Evolutionary conservation across 768 basidiomycete species (phyloP).

Genomic region (Pholiota conissans): DNA sequence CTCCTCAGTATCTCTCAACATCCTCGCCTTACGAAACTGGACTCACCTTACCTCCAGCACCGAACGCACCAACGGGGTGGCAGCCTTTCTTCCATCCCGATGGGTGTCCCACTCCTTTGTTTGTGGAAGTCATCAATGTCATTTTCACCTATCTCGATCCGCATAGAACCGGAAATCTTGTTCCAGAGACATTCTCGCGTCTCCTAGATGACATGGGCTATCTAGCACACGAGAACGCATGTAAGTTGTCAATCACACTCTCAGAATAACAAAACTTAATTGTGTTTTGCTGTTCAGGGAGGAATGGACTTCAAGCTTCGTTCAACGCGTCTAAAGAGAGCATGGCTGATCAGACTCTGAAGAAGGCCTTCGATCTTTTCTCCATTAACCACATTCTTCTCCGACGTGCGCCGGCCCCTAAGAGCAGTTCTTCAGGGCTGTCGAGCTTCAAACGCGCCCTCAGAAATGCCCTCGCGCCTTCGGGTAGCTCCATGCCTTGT

Average conservation of each 20-base stretch:
- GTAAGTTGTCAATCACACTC: neutral
- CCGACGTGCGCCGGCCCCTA: slow-evolving; percentile 4
- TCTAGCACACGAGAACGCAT: slow-evolving; percentile 13
- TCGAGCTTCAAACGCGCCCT: slow-evolving; percentile 4
- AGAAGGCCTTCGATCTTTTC: slow-evolving; percentile 12
- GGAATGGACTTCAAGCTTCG: neutral
- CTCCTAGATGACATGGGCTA: too few species aligned
- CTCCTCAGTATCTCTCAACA: neutral
- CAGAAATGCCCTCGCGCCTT: slow-evolving; percentile 1
- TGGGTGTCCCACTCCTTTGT: slow-evolving; percentile 5
- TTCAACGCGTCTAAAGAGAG: slow-evolving; percentile 10
- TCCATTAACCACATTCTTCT: too few species aligned
- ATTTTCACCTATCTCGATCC: slow-evolving; percentile 11
- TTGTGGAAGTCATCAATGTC: slow-evolving; percentile 8
- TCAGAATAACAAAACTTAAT: neutral
- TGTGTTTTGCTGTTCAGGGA: slow-evolving; percentile 3
- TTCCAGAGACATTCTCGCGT: too few species aligned
- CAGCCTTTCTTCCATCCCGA: too few species aligned
- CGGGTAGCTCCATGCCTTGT: slow-evolving; percentile 11
- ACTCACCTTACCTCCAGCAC: neutral
- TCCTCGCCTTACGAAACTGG: neutral
- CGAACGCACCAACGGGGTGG: too few species aligned
- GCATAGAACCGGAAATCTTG: slow-evolving; percentile 6
- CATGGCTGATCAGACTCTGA: slow-evolving; percentile 9
- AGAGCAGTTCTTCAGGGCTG: slow-evolving; percentile 2